Conservation (phyloP, 805 yeast species). For the Kluyveromyces aestuarii region DNA sequence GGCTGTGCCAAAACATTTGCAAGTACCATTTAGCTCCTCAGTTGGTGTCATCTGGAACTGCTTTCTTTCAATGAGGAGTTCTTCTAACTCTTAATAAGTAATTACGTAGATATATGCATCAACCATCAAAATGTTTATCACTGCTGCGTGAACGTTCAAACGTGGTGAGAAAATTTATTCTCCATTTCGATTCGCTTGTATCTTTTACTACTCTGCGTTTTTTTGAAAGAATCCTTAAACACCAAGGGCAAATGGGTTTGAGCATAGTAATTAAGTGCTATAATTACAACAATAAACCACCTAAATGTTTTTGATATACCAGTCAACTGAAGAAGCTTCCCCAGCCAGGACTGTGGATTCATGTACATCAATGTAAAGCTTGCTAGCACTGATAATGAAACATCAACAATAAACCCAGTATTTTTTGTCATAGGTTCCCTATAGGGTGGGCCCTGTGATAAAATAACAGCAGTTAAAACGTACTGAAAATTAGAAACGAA, state of each 20-base stretch:
- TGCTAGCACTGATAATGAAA: constrained; percentile 38
- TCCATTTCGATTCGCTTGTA: constrained; percentile 27
- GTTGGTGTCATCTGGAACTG: constrained; percentile 93
- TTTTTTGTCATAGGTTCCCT: constrained; percentile 65
- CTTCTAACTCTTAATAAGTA: constrained; percentile 26
- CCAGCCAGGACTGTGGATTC: constrained; percentile 44
- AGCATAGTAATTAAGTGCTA: constrained; percentile 39
- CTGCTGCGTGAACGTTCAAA: neutral
- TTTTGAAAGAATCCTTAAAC: constrained; percentile 27
- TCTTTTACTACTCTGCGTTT: constrained; percentile 30
- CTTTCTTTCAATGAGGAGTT: constrained; percentile 73
- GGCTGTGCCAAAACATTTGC: constrained; percentile 59
- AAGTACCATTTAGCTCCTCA: constrained; percentile 84
- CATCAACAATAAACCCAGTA: constrained; percentile 59
- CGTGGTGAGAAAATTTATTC: constrained; percentile 2
- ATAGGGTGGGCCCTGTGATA: constrained; percentile 91
- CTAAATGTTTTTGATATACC: constrained; percentile 44
- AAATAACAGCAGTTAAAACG: constrained; percentile 69
- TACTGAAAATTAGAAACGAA: constrained; percentile 81
- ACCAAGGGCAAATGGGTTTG: constrained; percentile 28
- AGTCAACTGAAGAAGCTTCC: constrained; percentile 70
- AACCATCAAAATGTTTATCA: neutral
- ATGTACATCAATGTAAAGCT: constrained; percentile 49
- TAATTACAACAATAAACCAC: constrained; percentile 37
- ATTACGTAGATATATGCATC: neutral